Evolutionary conservation across 805 yeast genomes (phyloP).

Genomic region (Clavispora santaluciae): DNA sequence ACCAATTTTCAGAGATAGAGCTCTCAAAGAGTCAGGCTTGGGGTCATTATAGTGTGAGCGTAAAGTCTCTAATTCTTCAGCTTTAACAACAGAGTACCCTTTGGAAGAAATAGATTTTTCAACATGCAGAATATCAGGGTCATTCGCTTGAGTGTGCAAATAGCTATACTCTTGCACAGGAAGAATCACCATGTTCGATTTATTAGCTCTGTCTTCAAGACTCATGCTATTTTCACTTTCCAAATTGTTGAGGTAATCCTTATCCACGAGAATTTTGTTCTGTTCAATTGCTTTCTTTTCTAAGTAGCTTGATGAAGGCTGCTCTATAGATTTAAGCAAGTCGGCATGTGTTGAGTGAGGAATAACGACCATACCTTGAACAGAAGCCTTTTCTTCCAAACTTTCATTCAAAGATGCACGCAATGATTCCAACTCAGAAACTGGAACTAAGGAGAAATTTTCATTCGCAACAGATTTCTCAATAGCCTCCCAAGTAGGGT

Average conservation of each 20-base stretch:
- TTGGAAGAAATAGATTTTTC: slow-evolving; percentile 6
- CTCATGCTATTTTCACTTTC: slow-evolving; percentile 8
- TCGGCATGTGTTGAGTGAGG: slow-evolving; percentile 6
- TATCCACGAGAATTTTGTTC: slow-evolving; percentile 7
- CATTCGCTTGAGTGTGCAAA: slow-evolving; percentile 6
- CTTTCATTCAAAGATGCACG: slow-evolving; percentile 5
- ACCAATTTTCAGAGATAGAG: not conserved
- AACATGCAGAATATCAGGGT: slow-evolving; percentile 4
- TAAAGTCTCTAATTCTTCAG: not conserved
- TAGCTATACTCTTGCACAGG: slow-evolving; percentile 11
- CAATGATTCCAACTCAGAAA: slow-evolving; percentile 6
- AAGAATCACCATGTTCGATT: slow-evolving; percentile 11
- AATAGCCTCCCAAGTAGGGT: slow-evolving; percentile 6
- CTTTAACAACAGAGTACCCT: not conserved
- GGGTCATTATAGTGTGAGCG: not conserved
- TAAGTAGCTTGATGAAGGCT: slow-evolving; percentile 3
- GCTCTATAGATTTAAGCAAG: slow-evolving; percentile 1
- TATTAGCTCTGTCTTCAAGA: slow-evolving; percentile 16
- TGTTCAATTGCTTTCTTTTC: slow-evolving; percentile 4
- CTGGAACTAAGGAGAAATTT: slow-evolving; percentile 3
- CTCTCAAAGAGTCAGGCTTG: not conserved
- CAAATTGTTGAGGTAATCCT: slow-evolving; percentile 10
- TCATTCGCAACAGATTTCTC: slow-evolving; percentile 5
- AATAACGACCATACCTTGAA: slow-evolving; percentile 6
- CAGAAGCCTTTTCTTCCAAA: slow-evolving; percentile 9